phyloP scores from a whole-genome alignment of 345 rosid species.

The Schrenkiella parvula region DNA sequence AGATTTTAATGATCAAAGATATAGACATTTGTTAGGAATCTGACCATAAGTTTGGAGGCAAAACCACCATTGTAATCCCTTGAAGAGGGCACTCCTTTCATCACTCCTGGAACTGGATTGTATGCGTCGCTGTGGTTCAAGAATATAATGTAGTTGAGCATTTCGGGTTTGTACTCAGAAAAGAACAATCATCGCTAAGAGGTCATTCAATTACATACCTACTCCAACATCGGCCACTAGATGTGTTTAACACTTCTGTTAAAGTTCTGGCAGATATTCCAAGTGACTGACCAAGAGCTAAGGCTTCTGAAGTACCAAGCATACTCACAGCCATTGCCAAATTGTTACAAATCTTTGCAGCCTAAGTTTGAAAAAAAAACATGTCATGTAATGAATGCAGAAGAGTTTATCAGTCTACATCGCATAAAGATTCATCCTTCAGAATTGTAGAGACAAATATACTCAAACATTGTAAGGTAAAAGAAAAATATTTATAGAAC shows the following conservation, averaged over 20 bases:
- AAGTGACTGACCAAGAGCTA: constrained; percentile 83
- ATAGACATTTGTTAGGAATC: neutral
- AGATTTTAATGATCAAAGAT: constrained; percentile 1
- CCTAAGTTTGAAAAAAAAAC: constrained; percentile 38
- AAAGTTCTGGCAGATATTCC: constrained; percentile 65
- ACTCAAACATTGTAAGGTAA: neutral
- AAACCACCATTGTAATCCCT: constrained; percentile 79
- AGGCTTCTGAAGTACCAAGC: constrained; percentile 93
- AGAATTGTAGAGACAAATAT: neutral
- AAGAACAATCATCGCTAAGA: neutral
- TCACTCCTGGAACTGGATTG: constrained; percentile 97
- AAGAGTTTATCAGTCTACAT: constrained; percentile 5
- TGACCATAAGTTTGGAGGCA: constrained; percentile 80
- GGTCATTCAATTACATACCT: constrained; percentile 43
- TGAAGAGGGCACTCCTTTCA: constrained; percentile 91
- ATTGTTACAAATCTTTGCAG: constrained; percentile 95
- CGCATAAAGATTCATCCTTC: neutral
- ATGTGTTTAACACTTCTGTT: constrained; percentile 76
- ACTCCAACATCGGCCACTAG: constrained; percentile 92
- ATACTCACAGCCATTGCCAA: constrained; percentile 90
- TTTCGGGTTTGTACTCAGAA: neutral
- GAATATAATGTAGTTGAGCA: neutral
- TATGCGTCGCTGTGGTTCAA: constrained; percentile 62
- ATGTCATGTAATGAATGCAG: neutral
- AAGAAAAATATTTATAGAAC: neutral